Conservation (phyloP, 768 basidiomycete genomes). For the Pleurotus platypus region DNA sequence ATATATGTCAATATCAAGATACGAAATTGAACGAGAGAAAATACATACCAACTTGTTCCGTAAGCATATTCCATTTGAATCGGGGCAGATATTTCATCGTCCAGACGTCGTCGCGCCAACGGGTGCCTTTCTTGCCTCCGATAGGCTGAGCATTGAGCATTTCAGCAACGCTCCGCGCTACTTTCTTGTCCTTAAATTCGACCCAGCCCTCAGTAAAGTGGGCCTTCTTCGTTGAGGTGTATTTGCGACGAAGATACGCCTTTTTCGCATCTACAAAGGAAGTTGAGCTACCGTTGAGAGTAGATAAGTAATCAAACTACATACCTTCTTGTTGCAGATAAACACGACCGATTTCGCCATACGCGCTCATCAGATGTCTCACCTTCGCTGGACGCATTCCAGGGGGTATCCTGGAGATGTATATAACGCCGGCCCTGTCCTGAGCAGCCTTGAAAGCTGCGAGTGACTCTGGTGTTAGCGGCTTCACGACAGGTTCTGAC, state of each 20-base stretch:
- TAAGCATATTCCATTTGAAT: conserved; percentile 99
- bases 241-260: conserved; percentile 80
- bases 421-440: conserved; percentile 80
- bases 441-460: conserved; percentile 72
- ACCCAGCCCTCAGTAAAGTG: conserved; percentile 98
- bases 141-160: conserved; percentile 97
- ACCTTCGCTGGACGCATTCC: conserved; percentile 98
- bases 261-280: conserved; percentile 66
- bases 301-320: conserved; percentile 12
- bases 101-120: conserved; percentile 98
- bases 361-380: conserved; percentile 84
- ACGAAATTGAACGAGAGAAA: neutral
- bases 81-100: conserved; percentile 98
- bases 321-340: conserved; percentile 91
- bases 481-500: conserved; percentile 59
- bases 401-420: conserved; percentile 94
- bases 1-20: neutral
- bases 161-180: conserved; percentile 86
- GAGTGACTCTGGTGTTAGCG: conserved; percentile 71
- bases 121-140: conserved; percentile 85
- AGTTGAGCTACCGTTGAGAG: neutral
- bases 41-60: conserved; percentile 92
- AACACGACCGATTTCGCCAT: conserved; percentile 89
- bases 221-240: conserved; percentile 78
- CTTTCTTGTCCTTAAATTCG: conserved; percentile 91